Evolutionary conservation across 352 stramenopile genomes (phyloP).

Genomic region (Globisporangium orthogonon): DNA sequence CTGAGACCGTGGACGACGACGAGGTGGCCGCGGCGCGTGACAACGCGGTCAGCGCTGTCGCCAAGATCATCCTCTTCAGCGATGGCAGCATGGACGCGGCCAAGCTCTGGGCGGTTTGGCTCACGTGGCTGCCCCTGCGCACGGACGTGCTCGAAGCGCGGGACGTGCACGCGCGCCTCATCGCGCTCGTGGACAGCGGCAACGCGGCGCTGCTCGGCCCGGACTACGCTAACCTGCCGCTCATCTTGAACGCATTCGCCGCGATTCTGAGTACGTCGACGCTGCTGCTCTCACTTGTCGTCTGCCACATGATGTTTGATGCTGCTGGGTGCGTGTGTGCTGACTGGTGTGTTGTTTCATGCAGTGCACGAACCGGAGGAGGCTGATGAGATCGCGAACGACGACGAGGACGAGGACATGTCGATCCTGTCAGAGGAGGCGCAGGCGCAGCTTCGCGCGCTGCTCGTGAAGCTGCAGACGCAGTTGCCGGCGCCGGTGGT

Average conservation of each 20-base stretch:
- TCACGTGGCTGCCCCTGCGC: conserved; percentile 74
- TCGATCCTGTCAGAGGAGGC: conserved; percentile 58
- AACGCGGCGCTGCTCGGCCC: conserved; percentile 61
- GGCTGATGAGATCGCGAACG: conserved; percentile 37
- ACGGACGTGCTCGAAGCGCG: conserved; percentile 76
- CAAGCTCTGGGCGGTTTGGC: conserved; percentile 67
- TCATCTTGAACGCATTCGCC: conserved; percentile 73
- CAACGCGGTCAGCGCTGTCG: conserved; percentile 78
- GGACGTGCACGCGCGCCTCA: conserved; percentile 68
- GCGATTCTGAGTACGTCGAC: conserved; percentile 57
- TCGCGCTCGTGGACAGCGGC: conserved; percentile 49
- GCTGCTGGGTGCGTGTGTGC: background rate
- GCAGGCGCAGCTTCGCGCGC: conserved; percentile 45
- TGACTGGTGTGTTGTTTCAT: conserved; percentile 12
- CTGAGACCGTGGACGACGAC: conserved; percentile 43
- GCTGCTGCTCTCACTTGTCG: background rate
- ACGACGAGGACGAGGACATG: conserved; percentile 66
- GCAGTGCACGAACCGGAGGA: conserved; percentile 61
- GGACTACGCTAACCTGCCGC: conserved; percentile 53
- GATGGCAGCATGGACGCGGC: conserved; percentile 49
- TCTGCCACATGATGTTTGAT: conserved; percentile 4
- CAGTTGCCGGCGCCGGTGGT: conserved; percentile 53
- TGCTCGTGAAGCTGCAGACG: conserved; percentile 64
- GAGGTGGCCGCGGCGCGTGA: conserved; percentile 65
- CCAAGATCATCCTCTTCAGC: conserved; percentile 66